Base-by-base conservation (phyloP, 129 eudicot genomes). In the Oenanthe sinensis region DNA sequence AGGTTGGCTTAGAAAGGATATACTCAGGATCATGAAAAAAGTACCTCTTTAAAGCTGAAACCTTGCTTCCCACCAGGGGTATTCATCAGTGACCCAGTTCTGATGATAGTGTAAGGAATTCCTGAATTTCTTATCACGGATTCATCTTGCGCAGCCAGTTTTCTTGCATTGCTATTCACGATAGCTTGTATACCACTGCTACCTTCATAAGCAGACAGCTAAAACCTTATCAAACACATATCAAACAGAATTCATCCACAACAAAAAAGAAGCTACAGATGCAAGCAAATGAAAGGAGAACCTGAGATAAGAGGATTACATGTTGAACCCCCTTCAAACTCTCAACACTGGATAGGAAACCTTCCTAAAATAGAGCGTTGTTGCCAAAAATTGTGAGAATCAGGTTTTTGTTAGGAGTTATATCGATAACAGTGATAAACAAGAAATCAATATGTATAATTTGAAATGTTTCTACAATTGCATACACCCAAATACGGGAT, bases 111-210 rank as follows among this genome's bases (percentile, higher is more conserved):
- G 82, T 95, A 88, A 1, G 99, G 99, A 45, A 88, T 79, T 75
- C 91, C 92, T 3, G 92, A 85, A 50, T 85, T 84, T 82, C 81
- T 81, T 40, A 92, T 75, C 74, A 78, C 16, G 19, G 96, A 65
- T 83, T 95, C 99, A 79, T 92, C 92, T 86, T 90, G 85, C 80
- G 90, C 94, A 47, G 92, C 91, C 81, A 90, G 82, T 82, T 91
- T 91, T 72, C 83, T 88, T 24, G 97, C 91, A 49, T 86, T 95
- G 80, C 89, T 84, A 44, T 80, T 90, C 83, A 91, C 85, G 47
- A 95, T 85, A 52, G 99, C 94, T 92, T 90, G 99, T 88, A 92
- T 84, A 45, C 99, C 97, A 58, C 88, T 86, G 74, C 90, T 85
- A 75, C 86, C 90, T 91, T 81, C 89, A 87, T 95, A 95, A 73